These are phyloP conservation scores for Micractinium sp. DNA, from an alignment of 139 green algal genomes.

Conservation along the genomic window DNA sequence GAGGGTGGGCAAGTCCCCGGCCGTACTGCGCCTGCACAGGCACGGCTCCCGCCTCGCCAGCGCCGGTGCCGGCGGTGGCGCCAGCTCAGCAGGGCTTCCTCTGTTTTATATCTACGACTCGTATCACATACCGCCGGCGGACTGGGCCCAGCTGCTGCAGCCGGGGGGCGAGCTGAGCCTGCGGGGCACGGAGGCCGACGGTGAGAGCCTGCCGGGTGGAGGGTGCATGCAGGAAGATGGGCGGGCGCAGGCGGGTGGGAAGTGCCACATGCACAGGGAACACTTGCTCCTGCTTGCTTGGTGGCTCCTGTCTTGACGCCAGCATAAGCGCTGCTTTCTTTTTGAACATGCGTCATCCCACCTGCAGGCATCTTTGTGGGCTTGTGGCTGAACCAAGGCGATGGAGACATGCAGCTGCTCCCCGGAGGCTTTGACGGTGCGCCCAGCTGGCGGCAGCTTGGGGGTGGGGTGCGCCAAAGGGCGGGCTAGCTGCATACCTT, in stretches of 20 bases:
- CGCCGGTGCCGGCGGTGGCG: not conserved
- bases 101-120: constrained; percentile 4
- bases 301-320: too few relatives aligned
- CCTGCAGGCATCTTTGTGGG: constrained; percentile 16
- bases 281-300: too few relatives aligned
- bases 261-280: too few relatives aligned
- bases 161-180: not conserved
- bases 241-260: not conserved
- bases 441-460: not conserved
- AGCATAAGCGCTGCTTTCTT: too few relatives aligned
- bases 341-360: too few relatives aligned
- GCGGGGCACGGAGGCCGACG: constrained; percentile 13
- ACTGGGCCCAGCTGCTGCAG: constrained; percentile 20
- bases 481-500: not conserved
- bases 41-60: not conserved
- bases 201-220: not conserved
- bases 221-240: not conserved
- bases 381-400: constrained; percentile 5
- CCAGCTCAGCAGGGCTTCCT: not conserved
- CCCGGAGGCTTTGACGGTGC: constrained; percentile 18
- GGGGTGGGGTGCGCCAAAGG: not conserved
- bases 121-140: not conserved
- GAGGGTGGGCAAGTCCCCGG: not conserved
- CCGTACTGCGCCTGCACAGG: not conserved
- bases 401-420: constrained; percentile 14